These are phyloP conservation scores for Bodo saltans DNA, from an alignment of 78 protist genomes.

Conservation along the genomic window DNA sequence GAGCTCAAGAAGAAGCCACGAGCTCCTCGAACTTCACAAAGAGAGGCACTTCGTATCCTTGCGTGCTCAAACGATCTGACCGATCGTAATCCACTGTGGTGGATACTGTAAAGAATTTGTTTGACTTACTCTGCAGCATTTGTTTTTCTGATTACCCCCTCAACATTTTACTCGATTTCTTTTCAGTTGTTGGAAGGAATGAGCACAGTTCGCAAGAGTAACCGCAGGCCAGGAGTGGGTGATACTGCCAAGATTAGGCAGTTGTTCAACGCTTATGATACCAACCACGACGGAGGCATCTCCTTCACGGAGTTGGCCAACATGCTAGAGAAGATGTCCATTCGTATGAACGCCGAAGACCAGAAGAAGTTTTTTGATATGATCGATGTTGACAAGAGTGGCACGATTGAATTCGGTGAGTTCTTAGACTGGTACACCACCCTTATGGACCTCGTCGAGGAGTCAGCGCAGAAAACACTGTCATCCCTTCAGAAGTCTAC, in stretches of 20 bases:
- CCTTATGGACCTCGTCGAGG: conserved; percentile 1
- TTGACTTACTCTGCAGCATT: no score
- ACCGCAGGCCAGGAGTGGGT: not conserved
- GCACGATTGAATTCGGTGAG: conserved; percentile 20
- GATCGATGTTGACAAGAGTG: conserved; percentile 21
- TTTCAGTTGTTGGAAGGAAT: no score
- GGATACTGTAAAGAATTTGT: no score
- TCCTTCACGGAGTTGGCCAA: not conserved
- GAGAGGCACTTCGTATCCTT: no score
- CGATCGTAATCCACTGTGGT: no score
- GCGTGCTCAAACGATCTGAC: no score
- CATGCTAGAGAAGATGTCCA: not conserved
- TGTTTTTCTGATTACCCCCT: no score
- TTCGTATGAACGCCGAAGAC: not conserved
- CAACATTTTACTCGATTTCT: no score
- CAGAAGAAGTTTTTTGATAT: not conserved
- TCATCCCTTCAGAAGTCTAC: not conserved
- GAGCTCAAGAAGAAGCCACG: no score
- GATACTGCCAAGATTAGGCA: not conserved
- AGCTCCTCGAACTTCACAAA: no score
- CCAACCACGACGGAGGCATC: not conserved
- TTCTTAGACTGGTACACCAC: conserved; percentile 32
- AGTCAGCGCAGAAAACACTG: not conserved
- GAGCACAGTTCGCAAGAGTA: not conserved
- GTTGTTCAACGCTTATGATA: not conserved